Conservation (phyloP, 2,329 filamentous ascomycete species). For the Fusarium sp. region DNA sequence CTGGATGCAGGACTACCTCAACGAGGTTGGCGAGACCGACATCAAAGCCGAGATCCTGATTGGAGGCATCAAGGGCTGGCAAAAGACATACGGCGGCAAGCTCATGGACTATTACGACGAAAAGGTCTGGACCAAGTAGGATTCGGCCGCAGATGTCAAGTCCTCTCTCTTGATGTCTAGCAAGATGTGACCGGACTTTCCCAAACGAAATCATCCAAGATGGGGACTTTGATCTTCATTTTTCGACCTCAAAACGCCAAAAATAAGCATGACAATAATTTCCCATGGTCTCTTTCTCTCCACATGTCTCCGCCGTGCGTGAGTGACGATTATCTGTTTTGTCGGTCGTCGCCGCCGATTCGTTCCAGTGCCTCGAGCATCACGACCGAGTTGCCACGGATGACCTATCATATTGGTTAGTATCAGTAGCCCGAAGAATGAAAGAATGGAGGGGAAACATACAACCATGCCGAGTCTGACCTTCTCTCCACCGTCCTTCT, state of each 20-base stretch:
- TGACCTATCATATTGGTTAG: constrained; percentile 71
- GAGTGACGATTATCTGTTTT: constrained; percentile 42
- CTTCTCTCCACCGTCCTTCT: constrained; percentile 93
- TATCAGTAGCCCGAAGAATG: not conserved
- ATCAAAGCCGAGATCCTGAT: constrained; percentile 61
- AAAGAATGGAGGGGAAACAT: constrained; percentile 53
- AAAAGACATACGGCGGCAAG: constrained; percentile 58
- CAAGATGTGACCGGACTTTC: constrained; percentile 33
- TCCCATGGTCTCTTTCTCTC: constrained; percentile 19
- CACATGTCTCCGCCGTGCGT: constrained; percentile 3
- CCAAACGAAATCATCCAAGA: constrained; percentile 32
- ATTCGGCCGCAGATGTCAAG: constrained; percentile 21
- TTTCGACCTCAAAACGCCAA: constrained; percentile 53
- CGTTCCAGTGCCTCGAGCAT: constrained; percentile 90
- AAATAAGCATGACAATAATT: constrained; percentile 39
- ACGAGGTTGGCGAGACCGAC: constrained; percentile 56
- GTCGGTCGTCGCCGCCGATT: constrained; percentile 71
- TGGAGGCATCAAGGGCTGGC: constrained; percentile 69
- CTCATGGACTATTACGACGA: constrained; percentile 65
- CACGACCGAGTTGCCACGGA: constrained; percentile 97
- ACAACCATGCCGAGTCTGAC: constrained; percentile 92
- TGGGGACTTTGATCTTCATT: constrained; percentile 36
- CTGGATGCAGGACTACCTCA: constrained; percentile 69
- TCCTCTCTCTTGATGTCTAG: constrained; percentile 48
- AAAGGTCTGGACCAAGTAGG: constrained; percentile 48